Evolutionary conservation across 768 basidiomycete species (phyloP), one percentile per base, ranked within the genome.

Genomic region (Podaxis sp.): DNA sequence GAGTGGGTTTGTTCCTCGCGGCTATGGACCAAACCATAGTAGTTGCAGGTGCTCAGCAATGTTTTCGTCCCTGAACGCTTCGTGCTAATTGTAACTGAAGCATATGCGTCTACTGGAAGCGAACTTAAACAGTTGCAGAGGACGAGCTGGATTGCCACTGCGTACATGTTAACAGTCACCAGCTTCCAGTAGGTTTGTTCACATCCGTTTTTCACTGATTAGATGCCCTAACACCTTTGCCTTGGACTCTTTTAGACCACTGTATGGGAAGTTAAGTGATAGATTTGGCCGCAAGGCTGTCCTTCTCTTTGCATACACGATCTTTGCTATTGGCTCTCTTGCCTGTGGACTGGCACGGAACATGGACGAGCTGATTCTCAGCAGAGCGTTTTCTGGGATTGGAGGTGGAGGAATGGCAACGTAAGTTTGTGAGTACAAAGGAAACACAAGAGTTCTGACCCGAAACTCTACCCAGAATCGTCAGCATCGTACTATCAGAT

Each of bases 71-170:
- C 15, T 9, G 15, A 19, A 19, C 44, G 22, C 44, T 19, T 46
- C 7, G 2, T 19, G n/a, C 44, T 46, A 8, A 46, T 17, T 5
- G n/a, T 9, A n/a, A n/a, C 19, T 17, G 7, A 26, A 81, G 81
- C 82, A 0, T 84, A 83, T 64, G 82, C 83, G 7, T 73, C 80
- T 0, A 86, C 85, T 60, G 84, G 84, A 30, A 83, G 81, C 67
- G 84, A 87, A 65, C 72, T 88, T 3, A 79, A 87, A 8, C 80
- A 85, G 68, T 77, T 88, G 2, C 84, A 87, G 64, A 86, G 82
- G 59, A 86, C 86, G 0, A 86, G 85, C 66, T 88, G 86, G 86
- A 84, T 88, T 33, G 83, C 85, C 2, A 87, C 86, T 0, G 81
- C 82, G 0, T 87, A 87, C 66, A 79, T 88, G 74, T 69, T 88